Conservation (phyloP, 2,329 filamentous ascomycete genomes). For the Delphinella strobiligena region DNA sequence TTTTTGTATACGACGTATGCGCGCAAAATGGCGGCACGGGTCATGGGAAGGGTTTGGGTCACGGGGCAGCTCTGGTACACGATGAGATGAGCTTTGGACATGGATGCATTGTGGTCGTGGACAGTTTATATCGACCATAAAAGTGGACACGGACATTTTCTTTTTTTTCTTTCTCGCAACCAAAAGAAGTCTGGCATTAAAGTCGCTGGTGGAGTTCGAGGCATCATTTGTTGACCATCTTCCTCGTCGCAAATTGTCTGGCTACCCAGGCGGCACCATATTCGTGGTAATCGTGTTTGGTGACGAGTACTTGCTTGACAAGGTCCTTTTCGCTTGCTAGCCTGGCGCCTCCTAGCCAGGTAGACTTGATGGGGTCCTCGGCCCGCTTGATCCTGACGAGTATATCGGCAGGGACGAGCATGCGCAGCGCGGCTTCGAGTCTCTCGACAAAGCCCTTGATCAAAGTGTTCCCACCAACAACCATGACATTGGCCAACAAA, state of each 20-base stretch:
- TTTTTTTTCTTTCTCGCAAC: too few relatives aligned
- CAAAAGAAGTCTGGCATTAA: too few relatives aligned
- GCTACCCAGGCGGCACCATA: conserved; percentile 43
- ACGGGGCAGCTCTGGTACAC: too few relatives aligned
- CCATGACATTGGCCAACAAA: conserved; percentile 73
- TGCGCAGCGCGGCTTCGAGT: conserved; percentile 32
- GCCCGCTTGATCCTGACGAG: conserved; percentile 61
- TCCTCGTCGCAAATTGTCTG: conserved; percentile 15
- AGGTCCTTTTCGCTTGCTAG: conserved; percentile 57
- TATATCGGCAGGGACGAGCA: conserved; percentile 50
- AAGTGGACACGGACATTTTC: too few relatives aligned
- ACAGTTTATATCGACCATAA: too few relatives aligned
- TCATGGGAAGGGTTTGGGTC: too few relatives aligned
- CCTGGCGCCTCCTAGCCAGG: conserved; percentile 75
- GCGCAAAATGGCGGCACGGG: too few relatives aligned
- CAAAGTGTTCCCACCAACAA: conserved; percentile 75
- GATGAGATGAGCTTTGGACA: too few relatives aligned
- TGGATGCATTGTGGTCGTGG: too few relatives aligned
- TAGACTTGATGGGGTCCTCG: conserved; percentile 62
- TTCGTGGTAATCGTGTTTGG: conserved; percentile 82
- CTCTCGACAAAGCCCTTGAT: conserved; percentile 74
- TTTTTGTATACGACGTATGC: too few relatives aligned
- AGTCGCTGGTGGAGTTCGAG: too few relatives aligned
- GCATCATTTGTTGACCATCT: too few relatives aligned
- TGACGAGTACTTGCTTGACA: conserved; percentile 59